A percentile compares a stretch with the other conserved stretches of the same genome.
These are phyloP conservation scores for Globisporangium carolinianum DNA, from an alignment of 352 stramenopile genomes.

Conservation along the genomic window DNA sequence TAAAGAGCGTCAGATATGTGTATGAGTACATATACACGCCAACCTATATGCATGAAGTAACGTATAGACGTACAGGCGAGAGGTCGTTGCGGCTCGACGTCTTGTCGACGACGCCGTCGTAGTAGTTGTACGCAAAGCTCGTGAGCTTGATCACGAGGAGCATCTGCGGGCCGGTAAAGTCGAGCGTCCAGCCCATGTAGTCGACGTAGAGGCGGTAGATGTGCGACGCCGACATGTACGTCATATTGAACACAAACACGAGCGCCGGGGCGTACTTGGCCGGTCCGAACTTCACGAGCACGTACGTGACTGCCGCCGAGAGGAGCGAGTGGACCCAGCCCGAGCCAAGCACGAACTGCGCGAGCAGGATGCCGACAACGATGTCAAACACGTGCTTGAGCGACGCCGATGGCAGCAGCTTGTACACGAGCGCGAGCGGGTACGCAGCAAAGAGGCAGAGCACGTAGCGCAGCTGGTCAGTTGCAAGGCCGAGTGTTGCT, in stretches of 20 bases:
- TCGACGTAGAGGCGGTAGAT: slow-evolving; percentile 95
- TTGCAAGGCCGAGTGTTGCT: slow-evolving; percentile 28
- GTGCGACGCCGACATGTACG: slow-evolving; percentile 89
- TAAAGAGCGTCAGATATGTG: too few relatives aligned
- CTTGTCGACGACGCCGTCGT: slow-evolving; percentile 86
- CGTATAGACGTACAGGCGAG: slow-evolving; percentile 1
- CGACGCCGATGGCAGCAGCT: slow-evolving; percentile 68
- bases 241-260: slow-evolving; percentile 94
- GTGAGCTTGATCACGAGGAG: slow-evolving; percentile 96
- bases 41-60: too few relatives aligned
- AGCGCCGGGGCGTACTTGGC: slow-evolving; percentile 57
- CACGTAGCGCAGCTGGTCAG: slow-evolving; percentile 77
- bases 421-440: slow-evolving; percentile 89
- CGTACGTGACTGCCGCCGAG: slow-evolving; percentile 87
- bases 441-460: slow-evolving; percentile 93
- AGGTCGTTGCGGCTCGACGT: slow-evolving; percentile 25
- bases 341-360: slow-evolving; percentile 91
- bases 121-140: slow-evolving; percentile 97
- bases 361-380: slow-evolving; percentile 86
- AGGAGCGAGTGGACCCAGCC: slow-evolving; percentile 95
- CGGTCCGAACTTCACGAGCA: slow-evolving; percentile 68
- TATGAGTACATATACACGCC: too few relatives aligned
- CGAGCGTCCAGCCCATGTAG: slow-evolving; percentile 90
- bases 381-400: slow-evolving; percentile 93
- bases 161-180: slow-evolving; percentile 89